Evolutionary conservation across 768 basidiomycete species (phyloP).

Genomic region (Lentinus brumalis): DNA sequence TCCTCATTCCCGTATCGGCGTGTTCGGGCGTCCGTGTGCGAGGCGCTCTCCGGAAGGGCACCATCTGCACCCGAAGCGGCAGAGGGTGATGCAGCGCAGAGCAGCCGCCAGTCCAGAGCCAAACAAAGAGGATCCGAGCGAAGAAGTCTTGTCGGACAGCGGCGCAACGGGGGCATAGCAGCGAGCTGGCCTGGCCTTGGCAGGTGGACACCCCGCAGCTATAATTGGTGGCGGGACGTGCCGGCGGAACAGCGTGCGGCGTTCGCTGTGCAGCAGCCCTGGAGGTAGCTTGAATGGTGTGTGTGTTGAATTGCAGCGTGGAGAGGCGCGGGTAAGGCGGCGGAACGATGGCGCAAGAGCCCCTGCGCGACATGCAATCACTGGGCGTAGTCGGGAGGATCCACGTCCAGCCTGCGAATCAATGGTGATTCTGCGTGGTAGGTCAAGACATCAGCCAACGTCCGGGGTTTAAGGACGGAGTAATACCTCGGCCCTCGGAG

Average conservation of each 20-base stretch:
- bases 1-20: no score
- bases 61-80: no score
- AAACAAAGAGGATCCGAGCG: not conserved
- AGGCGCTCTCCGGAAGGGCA: no score
- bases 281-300: no score
- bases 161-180: not conserved
- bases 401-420: no score
- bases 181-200: no score
- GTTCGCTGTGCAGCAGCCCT: no score
- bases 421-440: not conserved
- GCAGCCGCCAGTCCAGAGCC: not conserved
- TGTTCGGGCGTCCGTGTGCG: no score
- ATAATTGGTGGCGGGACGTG: no score
- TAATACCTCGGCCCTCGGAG: not conserved
- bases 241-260: no score
- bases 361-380: not conserved
- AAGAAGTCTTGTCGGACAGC: not conserved
- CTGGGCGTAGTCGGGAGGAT: not conserved
- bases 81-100: no score
- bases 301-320: not conserved
- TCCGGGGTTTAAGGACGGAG: not conserved
- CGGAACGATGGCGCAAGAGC: slow-evolving; percentile 5
- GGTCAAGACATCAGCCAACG: not conserved
- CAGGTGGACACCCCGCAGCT: no score
- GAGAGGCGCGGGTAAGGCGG: slow-evolving; percentile 18